Evolutionary conservation across 768 basidiomycete genomes (phyloP).

Genomic region (Calocera viscosa): DNA sequence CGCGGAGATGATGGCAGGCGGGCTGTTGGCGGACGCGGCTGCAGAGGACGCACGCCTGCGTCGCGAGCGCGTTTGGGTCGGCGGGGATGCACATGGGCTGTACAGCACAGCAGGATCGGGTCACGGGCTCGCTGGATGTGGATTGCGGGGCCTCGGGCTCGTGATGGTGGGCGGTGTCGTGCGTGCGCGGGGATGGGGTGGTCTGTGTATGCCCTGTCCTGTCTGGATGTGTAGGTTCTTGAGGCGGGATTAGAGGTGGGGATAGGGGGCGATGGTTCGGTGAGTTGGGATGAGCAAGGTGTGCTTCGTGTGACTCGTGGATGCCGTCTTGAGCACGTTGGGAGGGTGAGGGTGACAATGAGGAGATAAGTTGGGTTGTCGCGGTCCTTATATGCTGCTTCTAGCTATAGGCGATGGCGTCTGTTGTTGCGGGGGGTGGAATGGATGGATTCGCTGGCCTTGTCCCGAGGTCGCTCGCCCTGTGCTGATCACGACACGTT

Average conservation of each 20-base stretch:
- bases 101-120: not conserved
- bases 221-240: not conserved
- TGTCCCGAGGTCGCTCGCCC: not conserved
- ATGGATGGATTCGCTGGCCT: not conserved
- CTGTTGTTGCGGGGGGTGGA: not conserved
- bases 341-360: not conserved
- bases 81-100: constrained; percentile 9
- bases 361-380: not conserved
- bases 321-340: not conserved
- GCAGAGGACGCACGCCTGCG: not conserved
- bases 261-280: not conserved
- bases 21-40: constrained; percentile 2
- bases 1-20: not conserved
- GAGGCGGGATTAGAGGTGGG: not conserved
- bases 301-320: not conserved
- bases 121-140: not conserved
- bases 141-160: not conserved
- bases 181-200: not conserved
- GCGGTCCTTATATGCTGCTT: not conserved
- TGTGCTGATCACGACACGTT: too few species aligned
- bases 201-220: too few species aligned
- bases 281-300: not conserved
- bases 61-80: constrained; percentile 1
- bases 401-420: not conserved
- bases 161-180: not conserved